phyloP scores from a whole-genome alignment of 331 rosid species.

The Acacia pycnantha region DNA sequence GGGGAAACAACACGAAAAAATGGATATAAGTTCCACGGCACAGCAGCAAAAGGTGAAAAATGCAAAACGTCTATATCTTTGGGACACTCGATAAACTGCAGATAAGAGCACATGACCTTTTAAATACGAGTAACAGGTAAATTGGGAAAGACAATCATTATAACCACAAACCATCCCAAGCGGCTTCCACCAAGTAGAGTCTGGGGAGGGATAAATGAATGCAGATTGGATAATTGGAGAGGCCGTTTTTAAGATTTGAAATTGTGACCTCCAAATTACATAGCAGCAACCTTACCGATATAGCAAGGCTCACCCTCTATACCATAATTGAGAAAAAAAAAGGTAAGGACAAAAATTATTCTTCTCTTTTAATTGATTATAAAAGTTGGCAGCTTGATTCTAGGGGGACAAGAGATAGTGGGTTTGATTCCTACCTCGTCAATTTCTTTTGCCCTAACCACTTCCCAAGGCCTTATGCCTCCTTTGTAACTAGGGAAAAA shows the following conservation, averaged over 20 bases:
- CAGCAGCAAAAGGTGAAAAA: conserved; percentile 20
- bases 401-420: neutral
- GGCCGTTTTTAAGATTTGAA: no score
- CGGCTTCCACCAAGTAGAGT: no score
- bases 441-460: neutral
- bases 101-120: neutral
- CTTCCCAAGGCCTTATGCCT: neutral
- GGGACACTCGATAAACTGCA: conserved; percentile 14
- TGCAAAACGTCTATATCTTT: neutral
- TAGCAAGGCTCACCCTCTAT: no score
- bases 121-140: neutral
- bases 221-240: no score
- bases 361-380: neutral
- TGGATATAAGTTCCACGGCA: conserved; percentile 27
- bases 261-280: no score
- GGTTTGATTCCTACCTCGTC: neutral
- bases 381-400: neutral
- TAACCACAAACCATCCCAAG: neutral
- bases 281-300: no score
- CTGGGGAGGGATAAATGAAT: no score
- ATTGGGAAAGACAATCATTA: neutral
- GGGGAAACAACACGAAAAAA: conserved; percentile 84
- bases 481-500: neutral
- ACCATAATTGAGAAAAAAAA: neutral
- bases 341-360: neutral